Conservation (phyloP, 352 stramenopile species). For the Thraustotheca clavata region DNA sequence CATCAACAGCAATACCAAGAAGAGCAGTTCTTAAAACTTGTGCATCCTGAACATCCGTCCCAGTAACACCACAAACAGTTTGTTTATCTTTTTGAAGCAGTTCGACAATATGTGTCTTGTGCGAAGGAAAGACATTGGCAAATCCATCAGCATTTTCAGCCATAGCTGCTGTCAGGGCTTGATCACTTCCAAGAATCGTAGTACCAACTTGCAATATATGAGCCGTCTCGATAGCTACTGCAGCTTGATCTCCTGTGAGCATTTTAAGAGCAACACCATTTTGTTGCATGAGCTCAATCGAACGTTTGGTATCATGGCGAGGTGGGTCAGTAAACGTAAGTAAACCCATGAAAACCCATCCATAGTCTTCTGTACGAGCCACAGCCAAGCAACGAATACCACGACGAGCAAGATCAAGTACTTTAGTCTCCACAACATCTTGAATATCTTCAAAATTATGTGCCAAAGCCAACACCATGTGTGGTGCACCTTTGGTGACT, state of each 20-base stretch:
- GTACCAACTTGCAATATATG: slow-evolving; percentile 87
- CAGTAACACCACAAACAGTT: slow-evolving; percentile 68
- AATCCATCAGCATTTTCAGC: slow-evolving; percentile 89
- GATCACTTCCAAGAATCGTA: slow-evolving; percentile 75
- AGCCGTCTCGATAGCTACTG: slow-evolving; percentile 91
- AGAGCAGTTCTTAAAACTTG: slow-evolving; percentile 60
- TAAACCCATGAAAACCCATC: slow-evolving; percentile 92
- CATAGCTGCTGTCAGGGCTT: slow-evolving; percentile 43
- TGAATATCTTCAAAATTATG: slow-evolving; percentile 68
- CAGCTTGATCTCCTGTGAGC: slow-evolving; percentile 93
- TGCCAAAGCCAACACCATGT: slow-evolving; percentile 85
- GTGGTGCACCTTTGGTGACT: slow-evolving; percentile 91
- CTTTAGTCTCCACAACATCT: slow-evolving; percentile 76
- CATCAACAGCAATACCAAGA: slow-evolving; percentile 72
- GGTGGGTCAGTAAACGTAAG: slow-evolving; percentile 95
- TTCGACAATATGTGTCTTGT: slow-evolving; percentile 90
- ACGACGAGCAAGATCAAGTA: slow-evolving; percentile 82
- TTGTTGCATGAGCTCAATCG: slow-evolving; percentile 85
- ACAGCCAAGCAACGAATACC: slow-evolving; percentile 87
- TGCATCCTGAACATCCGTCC: slow-evolving; percentile 62
- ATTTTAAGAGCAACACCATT: slow-evolving; percentile 95
- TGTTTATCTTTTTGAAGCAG: slow-evolving; percentile 61
- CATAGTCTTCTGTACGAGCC: slow-evolving; percentile 64
- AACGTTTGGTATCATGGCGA: slow-evolving; percentile 90
- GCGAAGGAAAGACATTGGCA: slow-evolving; percentile 86